Evolutionary conservation across 768 basidiomycete species (phyloP).

Genomic region (Boletus insuetus): DNA sequence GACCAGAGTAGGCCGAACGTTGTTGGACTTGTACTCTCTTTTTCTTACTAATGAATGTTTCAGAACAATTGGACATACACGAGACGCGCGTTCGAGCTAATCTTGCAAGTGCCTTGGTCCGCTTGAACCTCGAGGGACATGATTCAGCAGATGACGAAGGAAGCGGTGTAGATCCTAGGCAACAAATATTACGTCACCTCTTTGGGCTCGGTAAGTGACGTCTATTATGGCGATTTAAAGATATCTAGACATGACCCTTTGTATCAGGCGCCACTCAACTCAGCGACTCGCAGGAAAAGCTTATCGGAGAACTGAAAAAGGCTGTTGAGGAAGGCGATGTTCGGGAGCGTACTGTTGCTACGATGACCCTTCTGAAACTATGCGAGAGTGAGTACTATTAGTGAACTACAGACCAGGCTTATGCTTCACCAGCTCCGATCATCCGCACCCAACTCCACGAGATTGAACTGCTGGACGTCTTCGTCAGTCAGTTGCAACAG

Average conservation of each 20-base stretch:
- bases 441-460: conserved; percentile 10
- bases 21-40: not conserved
- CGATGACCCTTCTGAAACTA: conserved; percentile 19
- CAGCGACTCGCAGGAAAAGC: not conserved
- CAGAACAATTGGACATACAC: conserved; percentile 11
- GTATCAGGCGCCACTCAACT: conserved; percentile 8
- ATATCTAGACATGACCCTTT: not conserved
- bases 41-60: not conserved
- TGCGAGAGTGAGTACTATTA: conserved; percentile 10
- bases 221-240: not conserved
- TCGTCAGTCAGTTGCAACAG: conserved; percentile 12
- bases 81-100: conserved; percentile 15
- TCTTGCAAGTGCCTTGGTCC: conserved; percentile 14
- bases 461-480: conserved; percentile 1
- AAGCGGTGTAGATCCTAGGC: not conserved
- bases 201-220: conserved; percentile 19
- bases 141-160: not conserved
- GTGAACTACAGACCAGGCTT: not conserved
- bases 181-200: conserved; percentile 4
- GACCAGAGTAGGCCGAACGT: not conserved
- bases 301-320: conserved; percentile 11
- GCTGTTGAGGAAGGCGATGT: not conserved
- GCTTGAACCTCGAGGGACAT: not conserved
- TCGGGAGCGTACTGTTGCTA: conserved; percentile 20
- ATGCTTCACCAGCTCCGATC: not conserved